Conservation (phyloP, 2,329 filamentous ascomycete genomes). For the Fusarium oxysporum region DNA sequence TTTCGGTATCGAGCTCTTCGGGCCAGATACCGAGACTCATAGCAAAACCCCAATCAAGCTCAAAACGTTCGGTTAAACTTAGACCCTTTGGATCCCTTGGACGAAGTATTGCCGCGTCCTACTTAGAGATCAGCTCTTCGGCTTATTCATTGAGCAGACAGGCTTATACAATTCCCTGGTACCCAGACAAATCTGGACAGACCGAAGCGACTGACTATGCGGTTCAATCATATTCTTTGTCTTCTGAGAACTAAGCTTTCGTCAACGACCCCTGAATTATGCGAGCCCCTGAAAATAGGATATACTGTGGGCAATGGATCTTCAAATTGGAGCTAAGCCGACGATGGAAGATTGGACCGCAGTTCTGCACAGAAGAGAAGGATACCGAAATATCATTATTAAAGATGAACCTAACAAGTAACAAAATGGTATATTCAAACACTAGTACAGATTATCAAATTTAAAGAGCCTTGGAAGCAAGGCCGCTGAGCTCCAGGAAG, state of each 20-base stretch:
- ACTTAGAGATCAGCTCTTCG: not conserved
- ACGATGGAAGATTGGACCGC: too few relatives aligned
- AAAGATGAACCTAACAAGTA: not conserved
- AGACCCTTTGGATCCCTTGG: not conserved
- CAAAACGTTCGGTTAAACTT: not conserved
- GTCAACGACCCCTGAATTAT: not conserved
- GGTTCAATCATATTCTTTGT: not conserved
- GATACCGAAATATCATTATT: not conserved
- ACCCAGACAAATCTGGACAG: not conserved
- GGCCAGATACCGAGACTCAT: not conserved
- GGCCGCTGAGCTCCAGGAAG: not conserved
- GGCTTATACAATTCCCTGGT: not conserved
- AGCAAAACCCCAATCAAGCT: not conserved
- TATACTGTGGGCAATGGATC: not conserved
- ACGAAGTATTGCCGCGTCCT: not conserved
- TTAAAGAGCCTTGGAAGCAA: not conserved
- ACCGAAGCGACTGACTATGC: not conserved
- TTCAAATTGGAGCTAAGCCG: not conserved
- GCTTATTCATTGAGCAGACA: not conserved
- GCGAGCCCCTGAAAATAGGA: not conserved
- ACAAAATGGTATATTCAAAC: conserved; percentile 21
- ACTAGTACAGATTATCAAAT: not conserved
- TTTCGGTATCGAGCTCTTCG: not conserved
- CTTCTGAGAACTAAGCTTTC: not conserved
- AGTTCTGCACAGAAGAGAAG: not conserved